Conservation (phyloP, 176 grass and related monocot genomes). For the Metroxylon sagu region DNA sequence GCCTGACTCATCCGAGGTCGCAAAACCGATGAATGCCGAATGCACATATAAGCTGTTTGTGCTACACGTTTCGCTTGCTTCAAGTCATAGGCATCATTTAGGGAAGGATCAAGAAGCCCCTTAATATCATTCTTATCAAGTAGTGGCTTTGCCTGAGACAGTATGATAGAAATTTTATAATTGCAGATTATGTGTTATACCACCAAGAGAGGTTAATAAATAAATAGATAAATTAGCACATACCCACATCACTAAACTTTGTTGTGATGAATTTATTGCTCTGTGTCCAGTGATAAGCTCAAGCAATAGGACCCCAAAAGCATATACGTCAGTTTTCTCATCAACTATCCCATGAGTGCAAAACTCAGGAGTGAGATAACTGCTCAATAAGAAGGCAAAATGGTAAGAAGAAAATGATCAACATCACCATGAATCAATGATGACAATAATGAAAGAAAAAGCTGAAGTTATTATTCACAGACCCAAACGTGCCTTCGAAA, state of each 20-base stretch:
- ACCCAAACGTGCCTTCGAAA: constrained; percentile 86
- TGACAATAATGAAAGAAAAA: background rate
- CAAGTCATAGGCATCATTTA: constrained; percentile 36
- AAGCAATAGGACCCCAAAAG: constrained; percentile 58
- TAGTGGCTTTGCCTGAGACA: constrained; percentile 38
- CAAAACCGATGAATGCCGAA: constrained; percentile 26
- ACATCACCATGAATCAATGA: background rate
- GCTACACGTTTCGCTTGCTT: constrained; percentile 35
- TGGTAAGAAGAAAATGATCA: no score
- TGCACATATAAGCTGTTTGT: constrained; percentile 34
- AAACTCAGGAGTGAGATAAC: constrained; percentile 73
- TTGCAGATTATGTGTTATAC: no score
- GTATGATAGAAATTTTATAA: no score
- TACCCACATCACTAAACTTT: constrained; percentile 66
- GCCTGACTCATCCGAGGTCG: constrained; percentile 61
- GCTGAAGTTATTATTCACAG: background rate
- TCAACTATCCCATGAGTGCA: constrained; percentile 69
- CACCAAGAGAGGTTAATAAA: no score
- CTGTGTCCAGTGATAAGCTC: constrained; percentile 59
- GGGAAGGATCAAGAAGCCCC: constrained; percentile 47
- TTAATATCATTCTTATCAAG: constrained; percentile 13
- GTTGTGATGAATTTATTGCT: constrained; percentile 42
- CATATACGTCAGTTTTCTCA: constrained; percentile 79
- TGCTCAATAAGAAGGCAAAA: constrained; percentile 3
- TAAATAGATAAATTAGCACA: background rate